Evolutionary conservation across 176 grass and related monocot genomes (phyloP), one percentile per base, ranked within the genome.

Genomic region (Cenchrus fungigraminus): DNA sequence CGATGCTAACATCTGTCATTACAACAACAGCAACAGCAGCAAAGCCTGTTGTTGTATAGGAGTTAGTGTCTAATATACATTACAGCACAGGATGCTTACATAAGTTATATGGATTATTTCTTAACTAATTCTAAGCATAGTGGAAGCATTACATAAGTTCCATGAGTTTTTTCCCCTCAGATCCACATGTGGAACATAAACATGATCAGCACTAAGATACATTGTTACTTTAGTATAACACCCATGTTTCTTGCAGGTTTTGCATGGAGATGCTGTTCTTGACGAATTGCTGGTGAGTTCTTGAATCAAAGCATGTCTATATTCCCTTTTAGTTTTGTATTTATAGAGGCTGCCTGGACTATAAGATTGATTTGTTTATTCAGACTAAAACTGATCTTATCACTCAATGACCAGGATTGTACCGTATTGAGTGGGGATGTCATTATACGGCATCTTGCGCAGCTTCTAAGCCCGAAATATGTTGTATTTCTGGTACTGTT

Each of bases 401-500:
- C 67, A 81, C 79, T 89, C 83, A 89, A 93, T 94, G 34, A 86
- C 44, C 86, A 98, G 96, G 96, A 86, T 71, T 98, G 96, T 72
- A 98, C 93, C 43, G 94, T 98, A 89, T 85, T 98, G 68, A 98
- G 96, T 81, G 96, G 96, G 46, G 96, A 95, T 87, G 87, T 95
- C 58, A 95, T 98, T 77, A 94, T 98, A 90, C 93, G 93, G 49
- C 93, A 92, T 87, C 96, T 98, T 89, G 89, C 96, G n/a, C 86
- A 94, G 73, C 85, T 87, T 80, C 66, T 98, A 20, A 82, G 44
- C 53, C 96, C 96, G 25, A 89, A 89, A 90, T 98, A 94, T 81
- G 96, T 95, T 45, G 88, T 98, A 46, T 98, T 98, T 92, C 93
- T 98, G 94, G 96, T 95, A 98, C 74, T 83, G 65, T 82, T 86